A percentile compares a stretch with the other conserved stretches of the same genome.
phyloP scores from a whole-genome alignment of 345 rosid species.

The Fremontodendron californicum region DNA sequence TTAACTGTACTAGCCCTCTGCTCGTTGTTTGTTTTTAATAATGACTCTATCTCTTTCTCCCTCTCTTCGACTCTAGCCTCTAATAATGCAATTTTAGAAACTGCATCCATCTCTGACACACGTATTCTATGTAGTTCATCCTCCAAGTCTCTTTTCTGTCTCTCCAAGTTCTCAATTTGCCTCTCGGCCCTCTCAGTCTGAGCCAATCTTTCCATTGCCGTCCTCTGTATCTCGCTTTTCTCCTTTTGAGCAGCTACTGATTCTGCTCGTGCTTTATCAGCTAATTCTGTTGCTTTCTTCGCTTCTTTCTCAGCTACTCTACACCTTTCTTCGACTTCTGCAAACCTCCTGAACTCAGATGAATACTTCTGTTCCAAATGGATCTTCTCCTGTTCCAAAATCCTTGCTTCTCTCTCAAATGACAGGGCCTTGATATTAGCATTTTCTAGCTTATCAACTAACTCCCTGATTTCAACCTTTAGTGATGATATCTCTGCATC shows the following conservation, averaged over 20 bases:
- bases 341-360: constrained; percentile 79
- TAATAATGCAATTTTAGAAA: constrained; percentile 54
- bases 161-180: constrained; percentile 70
- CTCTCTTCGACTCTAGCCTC: constrained; percentile 92
- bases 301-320: constrained; percentile 77
- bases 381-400: constrained; percentile 78
- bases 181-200: constrained; percentile 80
- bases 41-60: constrained; percentile 86
- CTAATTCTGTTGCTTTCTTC: constrained; percentile 79
- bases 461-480: constrained; percentile 50
- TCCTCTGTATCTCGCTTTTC: constrained; percentile 66
- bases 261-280: constrained; percentile 78
- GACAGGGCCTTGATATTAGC: constrained; percentile 62
- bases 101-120: constrained; percentile 64
- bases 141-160: constrained; percentile 60
- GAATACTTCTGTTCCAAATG: constrained; percentile 72
- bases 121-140: constrained; percentile 60
- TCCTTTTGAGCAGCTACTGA: constrained; percentile 79
- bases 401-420: constrained; percentile 72
- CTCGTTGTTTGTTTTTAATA: constrained; percentile 67
- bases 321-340: constrained; percentile 77
- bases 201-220: constrained; percentile 89
- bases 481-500: constrained; percentile 59
- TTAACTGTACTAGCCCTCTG: constrained; percentile 79
- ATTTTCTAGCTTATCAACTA: constrained; percentile 59